Base-by-base conservation (phyloP, 129 eudicot genomes). In the Silybum marianum region DNA sequence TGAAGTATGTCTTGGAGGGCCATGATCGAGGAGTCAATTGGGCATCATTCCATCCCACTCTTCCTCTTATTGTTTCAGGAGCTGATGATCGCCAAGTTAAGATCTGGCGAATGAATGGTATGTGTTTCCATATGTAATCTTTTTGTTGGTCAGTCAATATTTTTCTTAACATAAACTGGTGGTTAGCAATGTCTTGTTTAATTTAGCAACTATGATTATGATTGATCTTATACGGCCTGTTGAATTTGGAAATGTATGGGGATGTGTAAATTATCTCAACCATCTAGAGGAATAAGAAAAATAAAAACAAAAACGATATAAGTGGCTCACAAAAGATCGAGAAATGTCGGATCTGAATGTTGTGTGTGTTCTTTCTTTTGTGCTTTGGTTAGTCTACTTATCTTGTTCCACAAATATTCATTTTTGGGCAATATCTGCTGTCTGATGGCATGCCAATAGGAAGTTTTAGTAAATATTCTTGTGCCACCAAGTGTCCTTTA, bases 11-110 rank as follows among this genome's bases (percentile, higher is more conserved):
- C 14, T 75, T 91, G 83, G 96, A 91, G 79, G 96, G 96, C 12
- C 96, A 91, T 84, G 96, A 91, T 84, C 87, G 96, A 76, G 96
- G 96, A 13, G 96, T 91, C 39, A 91, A 91, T 78, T 91, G 96
- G 96, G 96, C 96, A 38, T 89, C 96, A n/a, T 91, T 91, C 72
- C 96, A 91, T 84, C 96, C 96, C 7, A 89, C 96, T 48, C 93
- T 91, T 30, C 96, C 96, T 72, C 85, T 91, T 24, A 91, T 91
- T 76, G 96, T 91, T 71, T 91, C 96, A 78, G 96, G 96, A 72
- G 96, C 97, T 46, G 97, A 91, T 88, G 97, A 91, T 76, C 97
- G 97, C 76, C 97, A 91, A 86, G 93, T 91, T 34, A 91, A 91
- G 82, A 89, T 91, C 75, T 91, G 97, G 97, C 87, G 97, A 74